A percentile compares a stretch with the other conserved stretches of the same genome.
phyloP scores from a whole-genome alignment of 1,284 basidiomycete genomes.

The Moesziomyces sp. region DNA sequence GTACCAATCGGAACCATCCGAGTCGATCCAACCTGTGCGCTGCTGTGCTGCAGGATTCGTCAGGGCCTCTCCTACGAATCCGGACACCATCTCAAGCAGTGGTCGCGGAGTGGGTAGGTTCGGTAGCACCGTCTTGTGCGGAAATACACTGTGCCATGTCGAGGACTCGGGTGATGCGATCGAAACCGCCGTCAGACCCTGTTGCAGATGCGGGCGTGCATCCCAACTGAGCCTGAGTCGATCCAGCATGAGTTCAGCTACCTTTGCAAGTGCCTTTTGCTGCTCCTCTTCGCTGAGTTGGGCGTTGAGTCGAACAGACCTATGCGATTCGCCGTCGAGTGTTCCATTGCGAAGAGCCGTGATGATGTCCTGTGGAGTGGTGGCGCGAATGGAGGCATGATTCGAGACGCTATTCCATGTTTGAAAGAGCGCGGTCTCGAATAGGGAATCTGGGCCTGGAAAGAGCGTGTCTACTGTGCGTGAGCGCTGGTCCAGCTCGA shows the following conservation, averaged over 20 bases:
- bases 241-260: conserved; percentile 4
- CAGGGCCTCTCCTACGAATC: conserved; percentile 4
- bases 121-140: conserved; percentile 18
- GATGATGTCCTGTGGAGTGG: conserved; percentile 2
- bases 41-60: conserved; percentile 9
- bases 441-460: conserved; percentile 11
- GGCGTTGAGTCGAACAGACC: conserved; percentile 5
- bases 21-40: conserved; percentile 16
- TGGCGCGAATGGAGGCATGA: conserved; percentile 1
- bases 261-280: conserved; percentile 2
- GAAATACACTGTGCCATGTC: conserved; percentile 10
- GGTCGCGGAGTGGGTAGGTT: conserved; percentile 23
- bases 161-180: conserved; percentile 15
- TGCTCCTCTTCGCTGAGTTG: conserved; percentile 1
- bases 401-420: conserved; percentile 25
- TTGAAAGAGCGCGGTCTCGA: conserved; percentile 13
- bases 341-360: neutral
- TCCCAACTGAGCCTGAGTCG: conserved; percentile 13
- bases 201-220: conserved; percentile 16
- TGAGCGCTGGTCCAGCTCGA: neutral
- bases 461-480: conserved; percentile 24
- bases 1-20: conserved; percentile 39
- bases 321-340: neutral
- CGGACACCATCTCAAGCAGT: conserved; percentile 11
- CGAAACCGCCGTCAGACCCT: conserved; percentile 20